A percentile compares a stretch with the other conserved stretches of the same genome.
phyloP scores from a whole-genome alignment of 2,329 filamentous ascomycete species.

The Alternaria atra region DNA sequence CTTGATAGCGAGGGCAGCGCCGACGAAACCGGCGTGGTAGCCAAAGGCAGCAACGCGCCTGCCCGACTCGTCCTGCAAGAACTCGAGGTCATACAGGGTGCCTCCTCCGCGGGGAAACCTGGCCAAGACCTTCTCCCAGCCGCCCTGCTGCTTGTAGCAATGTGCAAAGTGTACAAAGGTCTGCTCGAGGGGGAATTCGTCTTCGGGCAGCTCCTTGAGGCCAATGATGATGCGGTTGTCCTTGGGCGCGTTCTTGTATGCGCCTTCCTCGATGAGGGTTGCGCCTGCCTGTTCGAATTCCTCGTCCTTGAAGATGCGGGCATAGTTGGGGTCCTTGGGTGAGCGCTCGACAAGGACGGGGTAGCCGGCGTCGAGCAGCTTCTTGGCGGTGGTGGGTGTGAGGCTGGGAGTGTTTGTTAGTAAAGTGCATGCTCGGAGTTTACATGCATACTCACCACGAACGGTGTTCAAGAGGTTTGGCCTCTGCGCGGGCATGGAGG shows the following conservation, averaged over 20 bases:
- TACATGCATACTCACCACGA: constrained; percentile 26
- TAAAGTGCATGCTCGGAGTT: not conserved
- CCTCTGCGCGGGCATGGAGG: constrained; percentile 54
- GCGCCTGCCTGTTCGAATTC: constrained; percentile 52
- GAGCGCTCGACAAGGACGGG: constrained; percentile 52
- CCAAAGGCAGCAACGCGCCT: constrained; percentile 77
- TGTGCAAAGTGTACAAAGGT: constrained; percentile 55
- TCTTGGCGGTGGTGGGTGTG: constrained; percentile 51
- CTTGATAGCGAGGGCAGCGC: constrained; percentile 58
- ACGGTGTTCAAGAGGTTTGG: constrained; percentile 53
- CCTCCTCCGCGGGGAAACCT: constrained; percentile 81
- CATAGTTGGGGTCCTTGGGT: constrained; percentile 48
- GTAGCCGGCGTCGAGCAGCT: constrained; percentile 54
- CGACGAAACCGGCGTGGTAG: constrained; percentile 58
- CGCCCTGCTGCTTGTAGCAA: constrained; percentile 55
- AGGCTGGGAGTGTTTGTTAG: constrained; percentile 25
- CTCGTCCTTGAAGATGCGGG: constrained; percentile 54
- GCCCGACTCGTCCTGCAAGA: constrained; percentile 76
- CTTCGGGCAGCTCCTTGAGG: constrained; percentile 54
- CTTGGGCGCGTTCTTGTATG: constrained; percentile 50
- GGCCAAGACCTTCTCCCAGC: constrained; percentile 79
- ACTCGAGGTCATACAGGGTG: constrained; percentile 85
- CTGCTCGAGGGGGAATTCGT: constrained; percentile 50
- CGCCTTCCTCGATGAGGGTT: constrained; percentile 49
- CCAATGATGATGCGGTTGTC: constrained; percentile 53